Evolutionary conservation across 768 basidiomycete genomes (phyloP).

Genomic region (Xerocomus brunneocitrinus): DNA sequence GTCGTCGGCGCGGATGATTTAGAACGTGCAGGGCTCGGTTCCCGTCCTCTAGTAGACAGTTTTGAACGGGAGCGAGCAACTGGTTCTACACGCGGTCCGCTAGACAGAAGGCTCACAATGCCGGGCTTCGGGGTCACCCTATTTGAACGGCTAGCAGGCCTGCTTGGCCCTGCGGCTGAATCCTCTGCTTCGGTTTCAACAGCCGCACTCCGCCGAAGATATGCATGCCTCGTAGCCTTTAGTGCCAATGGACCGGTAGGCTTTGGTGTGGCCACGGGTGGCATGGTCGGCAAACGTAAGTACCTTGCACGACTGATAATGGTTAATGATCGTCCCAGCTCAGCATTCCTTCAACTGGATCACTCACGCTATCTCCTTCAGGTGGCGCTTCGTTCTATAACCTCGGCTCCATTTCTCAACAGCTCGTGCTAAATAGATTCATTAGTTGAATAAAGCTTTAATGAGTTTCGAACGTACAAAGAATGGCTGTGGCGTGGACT

Average conservation of each 20-base stretch:
- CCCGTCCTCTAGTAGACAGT: constrained; percentile 25
- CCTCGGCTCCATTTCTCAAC: constrained; percentile 66
- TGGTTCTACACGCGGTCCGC: constrained; percentile 26
- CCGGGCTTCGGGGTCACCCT: constrained; percentile 27
- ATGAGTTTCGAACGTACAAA: constrained; percentile 45
- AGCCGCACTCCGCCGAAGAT: constrained; percentile 25
- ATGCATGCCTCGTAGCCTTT: constrained; percentile 28
- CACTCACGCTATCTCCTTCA: constrained; percentile 82
- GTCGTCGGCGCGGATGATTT: constrained; percentile 25
- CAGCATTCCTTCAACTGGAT: constrained; percentile 7
- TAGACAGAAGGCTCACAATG: constrained; percentile 38
- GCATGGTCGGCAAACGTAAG: constrained; percentile 62
- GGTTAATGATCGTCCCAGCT: constrained; percentile 25
- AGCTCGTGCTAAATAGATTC: constrained; percentile 37
- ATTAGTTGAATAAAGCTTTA: constrained; percentile 4
- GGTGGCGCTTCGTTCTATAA: constrained; percentile 64
- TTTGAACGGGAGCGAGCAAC: constrained; percentile 25
- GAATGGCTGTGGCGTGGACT: constrained; percentile 44
- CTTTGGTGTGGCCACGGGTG: constrained; percentile 24
- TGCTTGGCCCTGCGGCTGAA: constrained; percentile 26
- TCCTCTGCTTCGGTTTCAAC: constrained; percentile 31
- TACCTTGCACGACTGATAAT: constrained; percentile 69
- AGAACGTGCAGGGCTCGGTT: constrained; percentile 32
- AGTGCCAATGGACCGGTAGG: constrained; percentile 24
- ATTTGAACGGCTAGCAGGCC: constrained; percentile 23